Conservation (phyloP, 106 monocot species). For the Gastrodia elata region DNA sequence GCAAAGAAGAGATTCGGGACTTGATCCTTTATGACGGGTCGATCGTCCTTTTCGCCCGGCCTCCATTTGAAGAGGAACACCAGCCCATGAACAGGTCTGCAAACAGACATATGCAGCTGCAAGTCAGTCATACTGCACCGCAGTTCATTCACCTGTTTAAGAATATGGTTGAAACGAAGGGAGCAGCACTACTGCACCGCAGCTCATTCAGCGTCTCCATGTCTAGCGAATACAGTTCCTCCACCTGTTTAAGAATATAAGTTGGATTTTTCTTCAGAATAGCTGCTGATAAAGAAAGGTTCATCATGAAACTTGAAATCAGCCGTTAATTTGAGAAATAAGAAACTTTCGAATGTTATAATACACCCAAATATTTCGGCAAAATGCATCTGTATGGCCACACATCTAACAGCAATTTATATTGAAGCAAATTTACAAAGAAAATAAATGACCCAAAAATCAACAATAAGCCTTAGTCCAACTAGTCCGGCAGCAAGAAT, state of each 20-base stretch:
- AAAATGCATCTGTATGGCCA: too few relatives aligned
- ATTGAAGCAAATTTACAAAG: too few relatives aligned
- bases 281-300: too few relatives aligned
- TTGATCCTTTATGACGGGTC: conserved; percentile 55
- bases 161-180: too few relatives aligned
- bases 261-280: too few relatives aligned
- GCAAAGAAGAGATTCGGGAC: conserved; percentile 84
- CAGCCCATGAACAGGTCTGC: conserved; percentile 81
- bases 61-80: conserved; percentile 95
- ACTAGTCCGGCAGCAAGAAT: too few relatives aligned
- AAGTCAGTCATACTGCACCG: neutral
- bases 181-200: conserved; percentile 31
- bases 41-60: conserved; percentile 82
- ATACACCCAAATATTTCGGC: too few relatives aligned
- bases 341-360: too few relatives aligned
- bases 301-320: neutral
- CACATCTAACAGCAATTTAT: too few relatives aligned
- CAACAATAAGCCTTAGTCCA: too few relatives aligned
- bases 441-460: too few relatives aligned
- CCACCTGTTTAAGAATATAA: conserved; percentile 35
- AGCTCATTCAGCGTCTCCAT: conserved; percentile 45
- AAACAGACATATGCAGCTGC: conserved; percentile 2
- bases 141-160: neutral
- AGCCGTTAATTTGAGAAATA: neutral
- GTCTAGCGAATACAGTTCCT: conserved; percentile 62